Conservation (phyloP, 2,329 filamentous ascomycete genomes). For the Colletotrichum sp. region DNA sequence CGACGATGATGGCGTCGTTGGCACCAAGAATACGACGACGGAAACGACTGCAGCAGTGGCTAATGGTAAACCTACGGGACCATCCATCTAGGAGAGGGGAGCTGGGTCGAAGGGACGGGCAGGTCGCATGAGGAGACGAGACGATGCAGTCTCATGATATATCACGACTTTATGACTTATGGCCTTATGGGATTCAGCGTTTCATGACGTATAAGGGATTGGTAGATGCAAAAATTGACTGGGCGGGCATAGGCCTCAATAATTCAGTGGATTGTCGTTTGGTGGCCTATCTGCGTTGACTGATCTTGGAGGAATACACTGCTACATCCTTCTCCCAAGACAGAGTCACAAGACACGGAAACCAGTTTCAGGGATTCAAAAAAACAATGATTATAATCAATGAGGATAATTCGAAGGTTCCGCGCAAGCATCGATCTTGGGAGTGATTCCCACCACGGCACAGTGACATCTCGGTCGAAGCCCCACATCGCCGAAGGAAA, state of each 20-base stretch:
- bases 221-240: not conserved
- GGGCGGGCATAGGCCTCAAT: not conserved
- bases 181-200: not conserved
- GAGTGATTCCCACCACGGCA: not conserved
- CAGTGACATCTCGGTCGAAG: not conserved
- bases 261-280: not conserved
- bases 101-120: not conserved
- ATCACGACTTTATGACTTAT: constrained; percentile 9
- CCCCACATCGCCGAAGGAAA: constrained; percentile 19
- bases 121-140: not conserved
- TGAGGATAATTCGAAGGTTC: not conserved
- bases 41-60: not conserved
- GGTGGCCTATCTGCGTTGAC: not conserved
- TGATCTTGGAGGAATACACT: not conserved
- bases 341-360: not conserved
- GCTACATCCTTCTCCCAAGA: not conserved
- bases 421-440: not conserved
- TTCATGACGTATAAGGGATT: not conserved
- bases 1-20: not conserved
- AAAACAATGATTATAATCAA: not conserved
- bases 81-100: not conserved
- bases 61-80: not conserved
- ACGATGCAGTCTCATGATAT: not conserved
- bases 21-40: not conserved
- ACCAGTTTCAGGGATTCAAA: not conserved